A percentile compares a stretch with the other conserved stretches of the same genome.
Conservation (phyloP, 306 rosid genomes). For the Corylus avellana region DNA sequence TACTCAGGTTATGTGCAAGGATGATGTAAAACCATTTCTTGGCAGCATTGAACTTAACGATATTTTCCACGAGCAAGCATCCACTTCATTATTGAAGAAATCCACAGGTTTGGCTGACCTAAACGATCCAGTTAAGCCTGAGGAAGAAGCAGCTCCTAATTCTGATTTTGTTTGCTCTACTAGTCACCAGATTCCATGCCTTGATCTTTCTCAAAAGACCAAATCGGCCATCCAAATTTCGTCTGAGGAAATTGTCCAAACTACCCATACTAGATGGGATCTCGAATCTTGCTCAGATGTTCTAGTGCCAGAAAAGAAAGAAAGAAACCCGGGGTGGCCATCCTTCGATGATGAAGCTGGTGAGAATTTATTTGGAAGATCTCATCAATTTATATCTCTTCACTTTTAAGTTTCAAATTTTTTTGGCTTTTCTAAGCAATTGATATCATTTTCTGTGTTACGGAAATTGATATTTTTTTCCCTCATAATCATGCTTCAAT, state of each 20-base stretch:
- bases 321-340: conserved; percentile 26
- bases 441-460: not conserved
- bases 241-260: conserved; percentile 19
- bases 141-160: conserved; percentile 30
- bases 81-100: conserved; percentile 22
- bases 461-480: conserved; percentile 1
- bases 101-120: conserved; percentile 42
- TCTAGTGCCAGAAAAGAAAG: conserved; percentile 16
- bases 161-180: conserved; percentile 20
- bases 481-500: not conserved
- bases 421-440: not conserved
- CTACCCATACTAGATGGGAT: conserved; percentile 16
- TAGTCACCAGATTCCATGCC: conserved; percentile 10
- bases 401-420: not conserved
- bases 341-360: conserved; percentile 34
- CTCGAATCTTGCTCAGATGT: conserved; percentile 23
- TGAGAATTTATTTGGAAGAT: conserved; percentile 26
- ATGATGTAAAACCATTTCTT: conserved; percentile 29
- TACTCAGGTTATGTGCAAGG: conserved; percentile 34
- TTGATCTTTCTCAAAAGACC: conserved; percentile 21
- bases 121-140: conserved; percentile 36
- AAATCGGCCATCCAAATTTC: conserved; percentile 21
- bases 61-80: not conserved
- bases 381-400: conserved; percentile 8
- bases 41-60: conserved; percentile 23